Percentiles rank a stretch among this genome's conserved stretches.
phyloP scores from a whole-genome alignment of 352 stramenopile species.

The Plasmopara muralis region DNA sequence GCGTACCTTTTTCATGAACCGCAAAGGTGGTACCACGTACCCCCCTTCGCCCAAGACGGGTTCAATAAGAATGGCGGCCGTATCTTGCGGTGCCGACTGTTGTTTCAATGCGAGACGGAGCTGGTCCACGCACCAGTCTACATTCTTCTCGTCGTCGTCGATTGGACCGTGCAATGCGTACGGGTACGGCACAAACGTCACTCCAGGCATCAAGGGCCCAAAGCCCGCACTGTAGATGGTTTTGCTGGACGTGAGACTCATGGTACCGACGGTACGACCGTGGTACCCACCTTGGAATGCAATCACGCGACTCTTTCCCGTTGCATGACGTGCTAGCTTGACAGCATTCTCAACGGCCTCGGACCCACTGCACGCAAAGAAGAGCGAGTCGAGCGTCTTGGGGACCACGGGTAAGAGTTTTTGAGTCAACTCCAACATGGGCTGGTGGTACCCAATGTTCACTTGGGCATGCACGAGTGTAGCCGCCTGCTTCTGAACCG shows the following conservation, averaged over 20 bases:
- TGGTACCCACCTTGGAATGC: conserved; percentile 91
- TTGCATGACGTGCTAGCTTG: conserved; percentile 88
- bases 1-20: conserved; percentile 89
- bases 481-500: conserved; percentile 85
- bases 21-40: conserved; percentile 87
- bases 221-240: conserved; percentile 86
- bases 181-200: conserved; percentile 84
- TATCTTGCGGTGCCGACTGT: conserved; percentile 80
- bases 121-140: conserved; percentile 77
- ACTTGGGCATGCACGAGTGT: conserved; percentile 88
- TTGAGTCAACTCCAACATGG: conserved; percentile 87
- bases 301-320: conserved; percentile 86
- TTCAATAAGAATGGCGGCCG: conserved; percentile 89
- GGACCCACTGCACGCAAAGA: conserved; percentile 88
- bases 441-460: conserved; percentile 90
- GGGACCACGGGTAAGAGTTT: conserved; percentile 69
- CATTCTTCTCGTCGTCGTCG: conserved; percentile 61
- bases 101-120: conserved; percentile 87
- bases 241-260: conserved; percentile 90
- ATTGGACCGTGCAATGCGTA: conserved; percentile 82
- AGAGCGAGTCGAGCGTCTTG: conserved; percentile 82
- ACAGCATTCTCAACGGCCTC: conserved; percentile 91
- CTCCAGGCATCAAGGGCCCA: conserved; percentile 75
- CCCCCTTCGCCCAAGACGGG: conserved; percentile 88
- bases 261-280: conserved; percentile 86